These are phyloP conservation scores for Beauveria rudraprayagi DNA, from an alignment of 2,329 filamentous ascomycete genomes.

Conservation along the genomic window DNA sequence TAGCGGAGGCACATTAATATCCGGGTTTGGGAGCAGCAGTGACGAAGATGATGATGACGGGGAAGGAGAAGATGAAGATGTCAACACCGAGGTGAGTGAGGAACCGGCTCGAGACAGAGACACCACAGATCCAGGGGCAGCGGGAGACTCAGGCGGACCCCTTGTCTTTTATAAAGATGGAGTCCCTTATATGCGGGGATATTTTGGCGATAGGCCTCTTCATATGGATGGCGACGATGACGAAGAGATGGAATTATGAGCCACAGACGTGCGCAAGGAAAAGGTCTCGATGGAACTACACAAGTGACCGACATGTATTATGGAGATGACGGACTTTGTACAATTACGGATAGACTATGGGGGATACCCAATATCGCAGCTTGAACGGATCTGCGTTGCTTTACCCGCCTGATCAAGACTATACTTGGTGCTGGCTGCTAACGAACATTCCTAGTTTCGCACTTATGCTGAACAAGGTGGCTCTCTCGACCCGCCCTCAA, in stretches of 20 bases:
- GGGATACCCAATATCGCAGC: conserved; percentile 4
- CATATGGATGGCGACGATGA: background rate
- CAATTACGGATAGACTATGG: conserved; percentile 4
- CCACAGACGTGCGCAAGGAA: background rate
- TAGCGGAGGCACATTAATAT: conserved; percentile 67
- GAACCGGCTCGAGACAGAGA: conserved; percentile 16
- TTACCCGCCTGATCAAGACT: background rate
- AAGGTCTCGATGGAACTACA: background rate
- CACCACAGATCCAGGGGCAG: background rate
- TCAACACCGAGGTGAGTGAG: conserved; percentile 56
- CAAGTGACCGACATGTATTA: background rate
- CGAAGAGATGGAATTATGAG: conserved; percentile 9
- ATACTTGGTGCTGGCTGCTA: conserved; percentile 1
- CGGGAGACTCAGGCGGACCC: background rate
- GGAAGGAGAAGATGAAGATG: conserved; percentile 74
- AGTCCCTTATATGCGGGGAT: background rate
- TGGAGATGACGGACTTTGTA: background rate
- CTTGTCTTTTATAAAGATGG: conserved; percentile 1
- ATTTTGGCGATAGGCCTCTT: conserved; percentile 5
- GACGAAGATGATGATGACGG: conserved; percentile 95
- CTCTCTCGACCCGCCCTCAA: conserved; percentile 48
- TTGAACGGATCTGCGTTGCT: conserved; percentile 15
- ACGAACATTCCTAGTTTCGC: conserved; percentile 39
- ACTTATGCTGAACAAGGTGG: conserved; percentile 44
- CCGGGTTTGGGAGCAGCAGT: conserved; percentile 88